Evolutionary conservation across 257 asterid species (phyloP).

Genomic region (Solanum infundibuliforme): DNA sequence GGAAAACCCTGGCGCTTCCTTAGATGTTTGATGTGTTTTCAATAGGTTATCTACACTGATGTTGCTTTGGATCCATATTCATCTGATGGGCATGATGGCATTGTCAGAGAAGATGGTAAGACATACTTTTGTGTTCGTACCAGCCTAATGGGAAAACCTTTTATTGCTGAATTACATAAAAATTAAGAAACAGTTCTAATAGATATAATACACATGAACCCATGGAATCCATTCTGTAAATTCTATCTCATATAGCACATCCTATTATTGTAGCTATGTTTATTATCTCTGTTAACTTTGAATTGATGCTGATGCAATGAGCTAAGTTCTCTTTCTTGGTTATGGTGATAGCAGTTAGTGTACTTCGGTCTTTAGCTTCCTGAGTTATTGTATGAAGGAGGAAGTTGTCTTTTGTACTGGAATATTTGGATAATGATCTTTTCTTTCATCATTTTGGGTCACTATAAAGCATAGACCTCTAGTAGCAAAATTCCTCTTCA

Average conservation of each 20-base stretch:
- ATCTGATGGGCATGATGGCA: constrained; percentile 98
- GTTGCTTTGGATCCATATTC: constrained; percentile 97
- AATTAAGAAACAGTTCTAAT: background rate
- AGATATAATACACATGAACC: background rate
- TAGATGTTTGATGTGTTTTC: background rate
- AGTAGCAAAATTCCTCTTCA: background rate
- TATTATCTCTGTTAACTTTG: background rate
- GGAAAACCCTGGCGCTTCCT: background rate
- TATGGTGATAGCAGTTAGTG: background rate
- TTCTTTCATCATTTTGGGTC: background rate
- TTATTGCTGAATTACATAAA: background rate
- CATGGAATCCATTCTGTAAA: background rate
- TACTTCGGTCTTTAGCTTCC: background rate
- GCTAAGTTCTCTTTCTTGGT: background rate
- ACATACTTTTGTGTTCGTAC: background rate
- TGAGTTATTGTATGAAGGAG: background rate
- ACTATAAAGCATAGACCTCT: background rate
- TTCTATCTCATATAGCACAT: background rate
- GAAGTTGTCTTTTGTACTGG: background rate
- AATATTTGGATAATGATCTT: background rate
- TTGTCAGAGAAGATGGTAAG: constrained; percentile 95
- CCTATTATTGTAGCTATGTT: background rate
- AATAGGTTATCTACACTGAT: constrained; percentile 81
- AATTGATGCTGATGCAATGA: background rate
- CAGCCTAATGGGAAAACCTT: background rate